Base-by-base conservation (phyloP, 179 eudicot genomes). In the Actinidia arguta region DNA sequence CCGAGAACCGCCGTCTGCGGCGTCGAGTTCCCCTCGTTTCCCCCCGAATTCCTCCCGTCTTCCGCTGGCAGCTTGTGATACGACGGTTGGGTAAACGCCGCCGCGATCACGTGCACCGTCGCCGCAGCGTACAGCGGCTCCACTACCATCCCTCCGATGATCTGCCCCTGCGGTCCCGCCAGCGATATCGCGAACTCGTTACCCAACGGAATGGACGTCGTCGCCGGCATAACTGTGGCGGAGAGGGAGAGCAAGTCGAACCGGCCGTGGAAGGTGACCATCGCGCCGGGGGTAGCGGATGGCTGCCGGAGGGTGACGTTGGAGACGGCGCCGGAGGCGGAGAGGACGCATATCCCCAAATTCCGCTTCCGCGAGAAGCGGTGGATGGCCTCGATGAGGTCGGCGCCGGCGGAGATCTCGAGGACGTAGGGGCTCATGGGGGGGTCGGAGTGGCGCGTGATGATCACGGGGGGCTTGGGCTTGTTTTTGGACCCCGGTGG, bases 121-220 rank as follows among this genome's bases (percentile, higher is more conserved):
- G 92, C 92, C 0, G 95, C 92, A 0, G 98, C 88, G 0, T 90
- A 48, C 0, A 94, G 87, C 0, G 95, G 86, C 0, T 95, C 96
- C 25, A 80, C 92, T 42, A 95, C 98, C 48, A 82, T 72, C 0
- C 98, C 98, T 0, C 98, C 98, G 0, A 94, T 88, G 3, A 95
- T 89, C 81, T 95, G 98, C 4, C 96, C 98, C 81, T 95, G 98
- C 42, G 94, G 94, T 0, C 98, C 98, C 1, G 96, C 95, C 11
- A 94, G 44, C 69, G 92, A 88, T 4, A 95, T 88, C 5, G 92
- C 85, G 80, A 95, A 88, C 36, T 90, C 88, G 6, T 62, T 79
- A 6, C 72, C 85, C 12, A 67, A 52, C 0, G 86, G 76, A n/a
- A 85, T 66, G 42, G 42, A 1, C 6, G 82, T 84, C 10, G 88